phyloP scores from a whole-genome alignment of 208 protist genomes.

The Trypanosoma melophagium region DNA sequence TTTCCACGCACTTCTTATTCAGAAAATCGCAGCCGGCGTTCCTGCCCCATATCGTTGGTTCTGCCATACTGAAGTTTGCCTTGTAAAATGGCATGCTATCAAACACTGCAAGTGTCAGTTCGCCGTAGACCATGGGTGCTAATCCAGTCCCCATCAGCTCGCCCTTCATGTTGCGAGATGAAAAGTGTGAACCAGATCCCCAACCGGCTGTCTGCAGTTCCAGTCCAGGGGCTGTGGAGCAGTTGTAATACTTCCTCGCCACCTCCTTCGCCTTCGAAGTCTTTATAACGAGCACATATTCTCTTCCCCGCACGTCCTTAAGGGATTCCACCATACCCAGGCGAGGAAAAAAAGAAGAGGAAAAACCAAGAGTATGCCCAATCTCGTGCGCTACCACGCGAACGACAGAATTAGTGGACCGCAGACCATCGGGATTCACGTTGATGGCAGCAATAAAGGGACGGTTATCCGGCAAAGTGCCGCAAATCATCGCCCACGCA shows the following conservation, averaged over 20 bases:
- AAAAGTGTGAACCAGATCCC: too few species aligned
- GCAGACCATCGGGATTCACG: slow-evolving; percentile 38
- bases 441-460: slow-evolving; percentile 53
- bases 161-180: too few species aligned
- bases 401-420: slow-evolving; percentile 4
- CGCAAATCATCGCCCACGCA: slow-evolving; percentile 58
- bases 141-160: too few species aligned
- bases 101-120: slow-evolving; percentile 38
- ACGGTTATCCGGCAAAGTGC: slow-evolving; percentile 7
- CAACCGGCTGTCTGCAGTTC: neutral
- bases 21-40: slow-evolving; percentile 29
- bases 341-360: neutral
- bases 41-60: slow-evolving; percentile 35
- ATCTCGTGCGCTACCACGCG: slow-evolving; percentile 41
- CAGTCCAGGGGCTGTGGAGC: neutral
- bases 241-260: neutral
- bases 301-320: neutral
- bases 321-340: neutral
- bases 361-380: neutral
- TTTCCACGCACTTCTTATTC: neutral
- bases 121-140: too few species aligned
- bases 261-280: neutral
- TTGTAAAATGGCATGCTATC: slow-evolving; percentile 39
- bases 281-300: neutral
- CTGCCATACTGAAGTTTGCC: slow-evolving; percentile 14